Evolutionary conservation across 306 rosid species (phyloP).

Genomic region (Cyclanthera cordifolia): DNA sequence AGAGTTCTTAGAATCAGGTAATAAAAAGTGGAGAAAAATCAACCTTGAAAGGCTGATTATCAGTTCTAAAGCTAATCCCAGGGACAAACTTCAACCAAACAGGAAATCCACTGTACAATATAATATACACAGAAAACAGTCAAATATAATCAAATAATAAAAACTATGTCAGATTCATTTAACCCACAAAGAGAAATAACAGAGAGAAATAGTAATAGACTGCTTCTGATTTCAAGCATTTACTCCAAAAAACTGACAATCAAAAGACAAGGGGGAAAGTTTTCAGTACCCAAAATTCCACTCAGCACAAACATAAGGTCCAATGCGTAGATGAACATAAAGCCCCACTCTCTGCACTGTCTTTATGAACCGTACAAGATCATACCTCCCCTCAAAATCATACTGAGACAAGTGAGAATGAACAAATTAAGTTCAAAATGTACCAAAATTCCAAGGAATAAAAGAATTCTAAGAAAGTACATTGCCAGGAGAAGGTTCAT

Average conservation of each 20-base stretch:
- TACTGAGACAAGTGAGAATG: slow-evolving; percentile 35
- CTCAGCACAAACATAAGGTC: slow-evolving; percentile 93
- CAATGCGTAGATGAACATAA: slow-evolving; percentile 87
- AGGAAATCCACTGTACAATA: slow-evolving; percentile 62
- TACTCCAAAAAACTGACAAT: neutral
- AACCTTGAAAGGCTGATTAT: slow-evolving; percentile 87
- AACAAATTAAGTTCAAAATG: neutral
- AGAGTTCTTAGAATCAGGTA: neutral
- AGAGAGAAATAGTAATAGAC: slow-evolving; percentile 2
- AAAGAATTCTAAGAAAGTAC: slow-evolving; percentile 38
- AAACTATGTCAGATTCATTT: neutral
- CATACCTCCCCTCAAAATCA: slow-evolving; percentile 83
- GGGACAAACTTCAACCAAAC: slow-evolving; percentile 97
- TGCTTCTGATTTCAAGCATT: neutral
- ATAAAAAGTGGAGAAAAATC: slow-evolving; percentile 7
- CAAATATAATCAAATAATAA: slow-evolving; percentile 7
- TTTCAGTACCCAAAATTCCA: slow-evolving; percentile 83
- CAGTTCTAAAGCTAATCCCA: slow-evolving; percentile 90
- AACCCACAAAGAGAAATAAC: neutral
- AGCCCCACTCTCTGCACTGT: slow-evolving; percentile 82
- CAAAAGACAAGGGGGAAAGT: neutral
- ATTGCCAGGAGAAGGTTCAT: slow-evolving; percentile 87
- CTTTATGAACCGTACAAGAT: slow-evolving; percentile 76
- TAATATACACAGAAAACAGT: slow-evolving; percentile 18
- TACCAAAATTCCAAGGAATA: slow-evolving; percentile 11